Base-by-base conservation (phyloP, 305 asterid genomes). In the Fraxinus floribunda region DNA sequence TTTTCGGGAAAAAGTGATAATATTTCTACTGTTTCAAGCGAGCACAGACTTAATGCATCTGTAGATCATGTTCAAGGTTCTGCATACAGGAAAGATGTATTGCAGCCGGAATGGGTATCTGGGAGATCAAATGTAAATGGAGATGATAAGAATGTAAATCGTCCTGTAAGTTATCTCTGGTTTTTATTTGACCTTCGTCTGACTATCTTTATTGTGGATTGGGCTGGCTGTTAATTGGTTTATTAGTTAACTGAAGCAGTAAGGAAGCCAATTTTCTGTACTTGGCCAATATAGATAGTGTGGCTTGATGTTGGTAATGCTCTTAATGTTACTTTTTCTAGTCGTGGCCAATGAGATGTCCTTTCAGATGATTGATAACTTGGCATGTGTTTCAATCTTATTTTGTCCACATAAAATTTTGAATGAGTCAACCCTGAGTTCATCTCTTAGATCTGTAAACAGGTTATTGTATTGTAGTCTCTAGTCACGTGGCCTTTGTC, bases 1-100 rank as follows among this genome's bases (percentile, higher is more conserved):
- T 92, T 94, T 81, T 96, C 91, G 78, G 97, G 98, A 55, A 96
- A 88, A 86, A 90, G 90, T 87, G 62, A 84, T 73, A 91, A 84
- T 86, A 57, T 81, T 39, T 66, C 92, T 81, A 66, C 84, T 82
- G 82, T 83, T 85, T 86, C 91, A 35, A 95, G 94, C 85, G 98
- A 95, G 76, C 93, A 82, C 57, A 95, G 89, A 86, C 88, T 92
- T 86, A 86, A 78, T 85, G 75, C 86, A 77, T 81, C 89, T 64
- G 78, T 84, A 24, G 97, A 93, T 82, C 91, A 88, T 80, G 81
- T 84, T 68, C 94, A 91, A 74, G 74, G 91, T 73, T 84, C 89
- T 86, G 76, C 88, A 38, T 82, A 75, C 85, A 91, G 89, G 89
- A 92, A 92, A 90, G 99, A 93, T 80, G 82, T 78, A 15, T 80